Base-by-base conservation (phyloP, 768 basidiomycete species). In the Sporobolomyces roseus region DNA sequence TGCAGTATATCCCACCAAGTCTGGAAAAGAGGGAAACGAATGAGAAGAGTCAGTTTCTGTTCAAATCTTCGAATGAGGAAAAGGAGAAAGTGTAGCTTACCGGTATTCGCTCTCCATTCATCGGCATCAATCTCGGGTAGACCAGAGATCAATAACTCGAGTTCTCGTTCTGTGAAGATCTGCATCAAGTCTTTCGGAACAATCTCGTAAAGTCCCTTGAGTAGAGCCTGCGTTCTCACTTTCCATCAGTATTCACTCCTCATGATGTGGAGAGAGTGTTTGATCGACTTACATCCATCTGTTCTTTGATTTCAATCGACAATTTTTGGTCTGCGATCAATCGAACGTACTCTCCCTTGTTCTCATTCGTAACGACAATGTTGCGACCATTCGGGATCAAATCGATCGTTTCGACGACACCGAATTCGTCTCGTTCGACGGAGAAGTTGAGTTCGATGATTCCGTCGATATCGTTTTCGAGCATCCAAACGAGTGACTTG, bases 381-480 rank as follows among this genome's bases (percentile, higher is more conserved):
- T 83, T 80, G 69, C 91, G 87, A 6, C 96, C 96, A 49, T 85
- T 86, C 63, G 88, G 86, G 76, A 96, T 96, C 75, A 99, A 80
- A 52, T 89, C 85, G 63, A 96, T 85, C 50, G 93, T 86, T 72
- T 90, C 89, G 74, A 87, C 92, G 66, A 89, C 85, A 60, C 96
- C 96, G 75, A 99, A 98, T 87, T 97, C 92, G 70, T 98, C 94
- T 1, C 90, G 90, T 79, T 99, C 94, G 36, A 93, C 88, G 69
- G 91, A 92, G 81, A 98, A 98, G 19, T 87, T 96, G 66, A 97
- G 82, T 68, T 99, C 91, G 72, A 93, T 78, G 25, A 83, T 80
- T 27, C 87, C 89, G 9, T 90, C 78, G 65, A 81, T 81, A 75
- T 96, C 93, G 78, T 99, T 98, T 76, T 98, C 93, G 71, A 97